Conservation (phyloP, 2,329 filamentous ascomycete genomes). For the Hypoxylon sp. region DNA sequence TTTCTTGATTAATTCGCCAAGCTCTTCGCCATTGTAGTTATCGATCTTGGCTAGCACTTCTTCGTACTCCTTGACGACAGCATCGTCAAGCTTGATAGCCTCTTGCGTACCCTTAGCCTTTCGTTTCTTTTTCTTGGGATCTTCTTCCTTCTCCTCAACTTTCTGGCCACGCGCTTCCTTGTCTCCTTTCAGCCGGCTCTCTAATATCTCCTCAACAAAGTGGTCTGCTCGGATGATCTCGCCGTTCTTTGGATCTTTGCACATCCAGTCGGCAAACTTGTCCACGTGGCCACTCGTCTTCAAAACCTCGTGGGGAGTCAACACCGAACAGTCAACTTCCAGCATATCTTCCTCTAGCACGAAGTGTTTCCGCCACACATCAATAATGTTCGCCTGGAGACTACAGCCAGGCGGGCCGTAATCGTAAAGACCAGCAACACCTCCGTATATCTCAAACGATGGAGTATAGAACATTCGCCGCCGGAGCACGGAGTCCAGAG, state of each 20-base stretch:
- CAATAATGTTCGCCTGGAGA: constrained; percentile 88
- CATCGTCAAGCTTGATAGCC: constrained; percentile 88
- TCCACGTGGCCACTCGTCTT: constrained; percentile 98
- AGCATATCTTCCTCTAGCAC: constrained; percentile 95
- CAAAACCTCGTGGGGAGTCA: constrained; percentile 93
- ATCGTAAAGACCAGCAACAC: constrained; percentile 90
- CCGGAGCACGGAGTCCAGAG: constrained; percentile 86
- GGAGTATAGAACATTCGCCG: constrained; percentile 95
- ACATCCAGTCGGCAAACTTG: constrained; percentile 99
- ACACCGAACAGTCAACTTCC: constrained; percentile 91
- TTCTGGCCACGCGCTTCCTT: constrained; percentile 91
- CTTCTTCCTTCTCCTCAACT: constrained; percentile 80
- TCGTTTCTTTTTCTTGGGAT: constrained; percentile 84
- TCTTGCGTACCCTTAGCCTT: constrained; percentile 83
- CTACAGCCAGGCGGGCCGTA: constrained; percentile 91
- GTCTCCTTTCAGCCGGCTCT: constrained; percentile 87
- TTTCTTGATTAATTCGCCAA: constrained; percentile 89
- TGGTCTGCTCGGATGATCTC: constrained; percentile 97
- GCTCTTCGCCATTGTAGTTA: constrained; percentile 90
- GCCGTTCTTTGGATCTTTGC: constrained; percentile 97
- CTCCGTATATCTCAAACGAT: constrained; percentile 94
- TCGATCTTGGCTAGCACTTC: constrained; percentile 93
- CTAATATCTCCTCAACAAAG: constrained; percentile 93
- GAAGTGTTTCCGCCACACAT: constrained; percentile 93
- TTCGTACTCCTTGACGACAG: constrained; percentile 88